Evolutionary conservation across 2,329 filamentous ascomycete species (phyloP), one percentile per base, ranked within the genome.

Genomic region (Pseudogymnoascus sp.): DNA sequence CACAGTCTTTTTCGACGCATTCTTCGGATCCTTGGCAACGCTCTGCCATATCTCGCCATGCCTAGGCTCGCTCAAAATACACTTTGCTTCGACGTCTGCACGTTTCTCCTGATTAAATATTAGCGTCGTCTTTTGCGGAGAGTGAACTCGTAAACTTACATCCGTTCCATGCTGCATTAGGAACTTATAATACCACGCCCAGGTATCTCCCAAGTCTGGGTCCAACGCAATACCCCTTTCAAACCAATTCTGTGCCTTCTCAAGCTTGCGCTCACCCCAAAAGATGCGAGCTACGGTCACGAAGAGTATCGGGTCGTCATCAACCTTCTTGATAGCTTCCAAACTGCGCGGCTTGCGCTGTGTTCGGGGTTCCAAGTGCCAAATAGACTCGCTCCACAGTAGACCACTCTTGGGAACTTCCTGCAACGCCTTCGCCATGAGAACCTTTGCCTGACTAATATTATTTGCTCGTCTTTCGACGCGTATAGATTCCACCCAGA

Each of bases 171-270:
- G 92, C 79, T 97, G 91, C 68, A 86, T 74, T 66, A 97, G 72
- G 74, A 97, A 99, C 74, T 93, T 92, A 75, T 92, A 94, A 75
- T 97, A 99, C 93, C 93, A 99, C 17, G 92, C 93, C 95, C 95
- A 99, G 9, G 87, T 90, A 77, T 99, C 95, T 59, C 94, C 94
- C 59, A 86, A 78, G 73, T 97, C 92, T 36, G 88, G 85, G 71
- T 99, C 92, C 10, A 94, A 79, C 61, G 96, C 81, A 62, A 97
- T 86, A 0, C 94, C 94, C 76, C 96, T 96, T 76, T 97, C 92
- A 74, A 99, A 99, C 94, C 94, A 99, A 66, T 85, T 92, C 75
- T 92, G 89, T 2, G 94, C 93, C 75, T 97, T 96, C 68, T 97
- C 94, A 25, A 99, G 81, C 72, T 88, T 88, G 62, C 94, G 84